These are phyloP conservation scores for Beauveria pseudobassiana DNA, from an alignment of 2,329 filamentous ascomycete genomes.

Conservation along the genomic window DNA sequence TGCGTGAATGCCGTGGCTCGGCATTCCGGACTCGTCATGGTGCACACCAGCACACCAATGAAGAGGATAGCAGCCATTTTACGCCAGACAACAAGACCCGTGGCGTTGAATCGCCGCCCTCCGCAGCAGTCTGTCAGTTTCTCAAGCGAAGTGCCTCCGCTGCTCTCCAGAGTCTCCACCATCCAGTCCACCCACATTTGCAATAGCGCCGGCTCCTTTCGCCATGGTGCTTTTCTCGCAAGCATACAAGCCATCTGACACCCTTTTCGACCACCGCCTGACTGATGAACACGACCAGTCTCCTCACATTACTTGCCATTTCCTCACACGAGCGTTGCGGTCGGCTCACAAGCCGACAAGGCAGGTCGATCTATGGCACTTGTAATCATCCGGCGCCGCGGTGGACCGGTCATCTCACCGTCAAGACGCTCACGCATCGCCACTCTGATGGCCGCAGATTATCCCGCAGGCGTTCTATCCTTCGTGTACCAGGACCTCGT, in stretches of 20 bases:
- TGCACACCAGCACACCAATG: neutral
- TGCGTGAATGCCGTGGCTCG: slow-evolving; percentile 1
- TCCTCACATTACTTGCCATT: neutral
- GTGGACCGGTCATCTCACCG: slow-evolving; percentile 4
- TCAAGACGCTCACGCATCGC: neutral
- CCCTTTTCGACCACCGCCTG: neutral
- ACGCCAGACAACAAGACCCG: slow-evolving; percentile 1
- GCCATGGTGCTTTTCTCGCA: neutral
- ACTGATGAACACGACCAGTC: slow-evolving; percentile 1
- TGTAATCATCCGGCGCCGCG: neutral
- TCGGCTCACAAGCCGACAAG: slow-evolving; percentile 10
- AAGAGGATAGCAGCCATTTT: neutral
- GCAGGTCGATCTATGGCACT: slow-evolving; percentile 6
- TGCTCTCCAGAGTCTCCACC: neutral
- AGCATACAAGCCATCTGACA: slow-evolving; percentile 5
- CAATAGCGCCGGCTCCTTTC: slow-evolving; percentile 5
- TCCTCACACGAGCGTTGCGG: slow-evolving; percentile 4
- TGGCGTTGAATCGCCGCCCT: slow-evolving; percentile 7
- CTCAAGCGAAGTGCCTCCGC: neutral
- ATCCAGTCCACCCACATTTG: neutral
- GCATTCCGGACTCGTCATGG: slow-evolving; percentile 7
- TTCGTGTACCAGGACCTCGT: neutral
- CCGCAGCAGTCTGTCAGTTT: neutral
- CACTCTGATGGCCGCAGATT: neutral
- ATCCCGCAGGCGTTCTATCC: neutral